Evolutionary conservation across 352 stramenopile genomes (phyloP).

Genomic region (Phytophthora pseudosyringae): DNA sequence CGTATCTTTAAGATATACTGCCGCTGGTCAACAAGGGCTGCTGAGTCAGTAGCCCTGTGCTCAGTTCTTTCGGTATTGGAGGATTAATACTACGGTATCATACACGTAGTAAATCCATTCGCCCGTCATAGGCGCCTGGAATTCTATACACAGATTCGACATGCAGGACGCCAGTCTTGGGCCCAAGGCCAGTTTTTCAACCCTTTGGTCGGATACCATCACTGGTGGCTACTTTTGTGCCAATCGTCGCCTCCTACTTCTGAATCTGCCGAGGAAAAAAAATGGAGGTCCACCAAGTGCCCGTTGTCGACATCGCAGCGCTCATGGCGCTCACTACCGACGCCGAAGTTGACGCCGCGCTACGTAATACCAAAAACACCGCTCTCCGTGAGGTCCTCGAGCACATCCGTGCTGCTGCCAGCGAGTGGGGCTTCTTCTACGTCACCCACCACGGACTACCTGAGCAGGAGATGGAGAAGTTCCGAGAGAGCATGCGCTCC

Average conservation of each 20-base stretch:
- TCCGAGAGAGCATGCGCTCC: conserved; percentile 63
- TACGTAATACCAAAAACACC: conserved; percentile 16
- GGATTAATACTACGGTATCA: no score
- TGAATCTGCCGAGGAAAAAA: not conserved
- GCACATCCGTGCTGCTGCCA: conserved; percentile 36
- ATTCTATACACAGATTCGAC: no score
- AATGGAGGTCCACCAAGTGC: conserved; percentile 46
- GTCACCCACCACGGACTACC: conserved; percentile 84
- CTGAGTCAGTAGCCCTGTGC: no score
- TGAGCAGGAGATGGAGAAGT: conserved; percentile 60
- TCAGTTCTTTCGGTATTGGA: no score
- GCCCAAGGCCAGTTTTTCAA: no score
- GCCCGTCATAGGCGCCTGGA: no score
- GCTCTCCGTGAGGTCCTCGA: conserved; percentile 46
- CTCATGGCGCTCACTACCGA: conserved; percentile 50
- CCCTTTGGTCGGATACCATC: no score
- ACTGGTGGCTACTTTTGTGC: conserved; percentile 11
- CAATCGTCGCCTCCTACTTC: conserved; percentile 17
- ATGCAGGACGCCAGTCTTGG: not conserved
- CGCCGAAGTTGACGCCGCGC: conserved; percentile 38
- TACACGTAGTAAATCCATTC: no score
- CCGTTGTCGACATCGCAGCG: conserved; percentile 54
- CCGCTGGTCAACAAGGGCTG: no score
- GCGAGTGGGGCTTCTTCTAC: conserved; percentile 94
- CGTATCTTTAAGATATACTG: no score